Conservation (phyloP, 2,329 filamentous ascomycete species). For the Erysiphe pulchra region DNA sequence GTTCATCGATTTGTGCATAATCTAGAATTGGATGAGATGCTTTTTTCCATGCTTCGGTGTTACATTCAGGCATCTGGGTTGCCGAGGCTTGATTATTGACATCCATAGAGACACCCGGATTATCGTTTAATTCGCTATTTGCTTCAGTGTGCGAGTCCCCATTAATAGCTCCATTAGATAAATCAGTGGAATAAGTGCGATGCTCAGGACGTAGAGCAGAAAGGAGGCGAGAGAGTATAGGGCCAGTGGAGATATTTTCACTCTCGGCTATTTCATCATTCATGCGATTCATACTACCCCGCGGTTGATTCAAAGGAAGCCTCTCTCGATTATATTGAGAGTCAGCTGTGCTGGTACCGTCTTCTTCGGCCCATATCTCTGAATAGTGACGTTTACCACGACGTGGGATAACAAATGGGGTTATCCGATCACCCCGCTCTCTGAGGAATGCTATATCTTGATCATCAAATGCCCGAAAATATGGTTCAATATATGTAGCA, state of each 20-base stretch:
- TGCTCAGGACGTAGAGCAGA: conserved; percentile 59
- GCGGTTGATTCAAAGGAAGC: conserved; percentile 53
- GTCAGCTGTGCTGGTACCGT: conserved; percentile 54
- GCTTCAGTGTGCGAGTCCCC: conserved; percentile 20
- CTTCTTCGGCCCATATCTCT: conserved; percentile 85
- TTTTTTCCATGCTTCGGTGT: conserved; percentile 54
- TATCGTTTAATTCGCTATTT: conserved; percentile 11
- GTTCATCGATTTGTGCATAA: conserved; percentile 68
- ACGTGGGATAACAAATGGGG: conserved; percentile 65
- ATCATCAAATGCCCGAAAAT: conserved; percentile 68
- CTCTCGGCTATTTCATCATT: conserved; percentile 69
- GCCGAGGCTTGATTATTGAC: conserved; percentile 29
- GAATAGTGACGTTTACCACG: conserved; percentile 67
- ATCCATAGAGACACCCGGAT: conserved; percentile 4
- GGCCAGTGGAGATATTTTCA: conserved; percentile 70
- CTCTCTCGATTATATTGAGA: conserved; percentile 34
- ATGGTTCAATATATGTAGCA: conserved; percentile 75
- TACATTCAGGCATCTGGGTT: conserved; percentile 54
- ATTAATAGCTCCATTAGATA: conserved; percentile 25
- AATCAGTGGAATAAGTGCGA: conserved; percentile 26
- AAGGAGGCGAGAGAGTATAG: conserved; percentile 58
- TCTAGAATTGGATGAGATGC: conserved; percentile 52
- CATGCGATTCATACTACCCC: conserved; percentile 68
- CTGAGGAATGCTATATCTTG: conserved; percentile 84
- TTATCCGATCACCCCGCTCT: conserved; percentile 64